Evolutionary conservation across 768 basidiomycete species (phyloP).

Genomic region (Pulveroboletus sp.): DNA sequence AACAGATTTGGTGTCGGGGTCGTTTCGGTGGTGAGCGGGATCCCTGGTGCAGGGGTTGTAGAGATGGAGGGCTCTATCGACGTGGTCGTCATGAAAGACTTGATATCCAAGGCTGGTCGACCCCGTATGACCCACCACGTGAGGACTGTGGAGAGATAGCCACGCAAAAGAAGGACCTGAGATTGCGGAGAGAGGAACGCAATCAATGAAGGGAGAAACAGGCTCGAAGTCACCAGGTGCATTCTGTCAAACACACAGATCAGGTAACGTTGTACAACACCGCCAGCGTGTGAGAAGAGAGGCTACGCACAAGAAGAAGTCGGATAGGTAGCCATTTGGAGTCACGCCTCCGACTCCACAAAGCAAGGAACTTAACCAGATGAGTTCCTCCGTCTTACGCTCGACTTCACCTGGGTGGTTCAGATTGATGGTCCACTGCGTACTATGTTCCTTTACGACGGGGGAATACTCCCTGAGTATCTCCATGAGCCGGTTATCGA

Average conservation of each 20-base stretch:
- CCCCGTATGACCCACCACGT: conserved; percentile 30
- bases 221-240: conserved; percentile 28
- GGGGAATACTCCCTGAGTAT: neutral
- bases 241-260: conserved; percentile 13
- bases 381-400: conserved; percentile 59
- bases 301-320: conserved; percentile 48
- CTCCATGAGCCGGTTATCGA: conserved; percentile 16
- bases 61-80: conserved; percentile 15
- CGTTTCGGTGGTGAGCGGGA: conserved; percentile 9
- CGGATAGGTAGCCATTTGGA: conserved; percentile 37
- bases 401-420: conserved; percentile 35
- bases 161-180: conserved; percentile 27
- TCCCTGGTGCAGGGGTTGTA: neutral
- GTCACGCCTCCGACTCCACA: conserved; percentile 57
- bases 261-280: neutral
- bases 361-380: conserved; percentile 50
- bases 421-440: conserved; percentile 41
- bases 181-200: conserved; percentile 10
- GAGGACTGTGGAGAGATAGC: conserved; percentile 23
- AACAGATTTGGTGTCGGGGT: conserved; percentile 34
- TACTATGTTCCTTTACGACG: conserved; percentile 20
- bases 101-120: conserved; percentile 28
- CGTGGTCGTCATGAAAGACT: conserved; percentile 27
- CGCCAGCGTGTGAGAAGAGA: neutral
- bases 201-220: conserved; percentile 28